Base-by-base conservation (phyloP, 2,329 filamentous ascomycete genomes). In the Xylaria digitata region DNA sequence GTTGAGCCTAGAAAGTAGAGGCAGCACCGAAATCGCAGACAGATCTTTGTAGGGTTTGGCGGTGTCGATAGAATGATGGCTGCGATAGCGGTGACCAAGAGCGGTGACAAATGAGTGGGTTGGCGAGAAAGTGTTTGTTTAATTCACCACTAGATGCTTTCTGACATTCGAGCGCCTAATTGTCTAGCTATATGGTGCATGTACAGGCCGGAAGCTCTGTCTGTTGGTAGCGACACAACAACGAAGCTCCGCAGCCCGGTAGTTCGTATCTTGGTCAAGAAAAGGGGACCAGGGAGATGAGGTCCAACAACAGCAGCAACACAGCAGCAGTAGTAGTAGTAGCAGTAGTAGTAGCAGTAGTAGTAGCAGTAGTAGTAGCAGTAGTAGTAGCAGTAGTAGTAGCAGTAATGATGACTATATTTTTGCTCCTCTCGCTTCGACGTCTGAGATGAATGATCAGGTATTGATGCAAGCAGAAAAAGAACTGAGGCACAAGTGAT, bases 21-120 rank as follows among this genome's bases (percentile, higher is more conserved):
- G 37, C 37, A 23, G 53, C 53, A 55, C 53, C 53, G 53, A 55
- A 30, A 6, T 30, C 53, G 53, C 53, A 30, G 53, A 40, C 11
- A 13, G 50, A 23, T 15, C 9, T 55, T 17, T 3, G 19, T 43
- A 17, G 52, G 34, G 34, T 55, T 26, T 43, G 21, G 53, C 53
- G 53, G 53, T 55, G 53, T 30, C 37, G 37, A 15, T 9, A 11
- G 7, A 32, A 23, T 43, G 15, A 17, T 21, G 26, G 53, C 37
- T 43, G 43, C 37, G 46, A 49, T 40, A 40, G 37, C 37, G 37
- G 37, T 40, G 37, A 40, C 37, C 46, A 23, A 45, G 17, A n/a
- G 50, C 50, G 32, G 50, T 34, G n/a, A 53, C 30, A 21, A 9
- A 13, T 1, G n/a, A n/a, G 32, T 30, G 23, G 50, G 21, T 53